These are phyloP conservation scores for Platismatia glauca DNA, from an alignment of 495 filamentous ascomycete species.

Conservation along the genomic window DNA sequence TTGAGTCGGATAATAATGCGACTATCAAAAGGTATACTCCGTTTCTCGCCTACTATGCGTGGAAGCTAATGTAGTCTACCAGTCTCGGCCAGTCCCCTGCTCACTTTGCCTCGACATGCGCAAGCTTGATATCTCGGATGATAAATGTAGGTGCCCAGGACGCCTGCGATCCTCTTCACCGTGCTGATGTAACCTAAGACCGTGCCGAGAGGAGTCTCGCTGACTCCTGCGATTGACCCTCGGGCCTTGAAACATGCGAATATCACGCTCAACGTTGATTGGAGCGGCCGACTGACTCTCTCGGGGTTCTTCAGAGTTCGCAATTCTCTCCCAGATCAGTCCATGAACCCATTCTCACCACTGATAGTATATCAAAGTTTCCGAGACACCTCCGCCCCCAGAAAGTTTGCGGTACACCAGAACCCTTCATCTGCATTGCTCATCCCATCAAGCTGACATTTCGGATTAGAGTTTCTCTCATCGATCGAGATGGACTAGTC, in stretches of 20 bases:
- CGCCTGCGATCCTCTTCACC: background rate
- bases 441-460: background rate
- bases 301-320: constrained; percentile 12
- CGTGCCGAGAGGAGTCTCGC: constrained; percentile 42
- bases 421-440: background rate
- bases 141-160: constrained; percentile 32
- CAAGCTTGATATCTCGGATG: constrained; percentile 46
- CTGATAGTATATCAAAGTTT: constrained; percentile 5
- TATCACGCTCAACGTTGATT: constrained; percentile 30
- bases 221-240: constrained; percentile 45
- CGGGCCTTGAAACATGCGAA: constrained; percentile 50
- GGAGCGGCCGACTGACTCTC: constrained; percentile 14
- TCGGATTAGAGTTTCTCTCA: constrained; percentile 4
- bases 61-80: background rate
- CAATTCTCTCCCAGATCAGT: no score
- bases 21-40: constrained; percentile 32
- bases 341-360: background rate
- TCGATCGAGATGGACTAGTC: background rate
- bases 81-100: constrained; percentile 33
- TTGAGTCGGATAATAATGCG: constrained; percentile 45
- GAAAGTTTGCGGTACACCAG: background rate
- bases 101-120: constrained; percentile 40
- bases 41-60: no score
- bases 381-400: constrained; percentile 3
- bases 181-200: constrained; percentile 13